Base-by-base conservation (phyloP, 768 basidiomycete genomes). In the Mycena haematopus region DNA sequence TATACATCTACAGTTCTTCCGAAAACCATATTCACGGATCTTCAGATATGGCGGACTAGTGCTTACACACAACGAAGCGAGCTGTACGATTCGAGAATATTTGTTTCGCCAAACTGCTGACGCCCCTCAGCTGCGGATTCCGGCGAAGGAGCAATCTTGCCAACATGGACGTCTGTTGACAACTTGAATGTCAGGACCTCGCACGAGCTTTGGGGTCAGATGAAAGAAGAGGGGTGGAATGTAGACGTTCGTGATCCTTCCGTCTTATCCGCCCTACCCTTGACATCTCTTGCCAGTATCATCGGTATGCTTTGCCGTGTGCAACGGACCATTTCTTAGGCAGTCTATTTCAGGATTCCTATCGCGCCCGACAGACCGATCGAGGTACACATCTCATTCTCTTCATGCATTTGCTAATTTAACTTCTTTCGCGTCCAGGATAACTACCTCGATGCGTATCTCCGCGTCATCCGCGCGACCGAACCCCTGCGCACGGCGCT, bases 101-200 rank as follows among this genome's bases (percentile, higher is more conserved):
- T 17, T 25, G 24, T 36, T 35, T 36, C 17, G 19, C 24, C 31
- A 13, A 10, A 25, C 56, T 33, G 42, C 42, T 44, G 58, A 71
- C 70, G 50, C 65, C 65, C 27, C 63, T 70, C 63, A 82, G 85
- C 81, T 44, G 75, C 83, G 17, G 84, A 86, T 54, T 80, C 80
- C 53, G 91, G 91, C 4, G 87, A 90, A 56, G 93, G 93, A 5
- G 87, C 90, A 1, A 91, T 98, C 67, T 75, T 95, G 2, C 93
- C 95, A 0, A 96, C 93, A 3, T 99, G 96, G 96, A 95, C 96
- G 2, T 84, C 90, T 22, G 93, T 97, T 8, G 95, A 97, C 72
- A 80, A 77, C 22, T 79, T 78, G 19, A 93, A 89, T 65, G 93
- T 99, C n/a, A 85, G 86, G 70, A 98, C 97, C 0, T 89, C 91